Base-by-base conservation (phyloP, 2,329 filamentous ascomycete genomes). In the Phialemonium atrogriseum region DNA sequence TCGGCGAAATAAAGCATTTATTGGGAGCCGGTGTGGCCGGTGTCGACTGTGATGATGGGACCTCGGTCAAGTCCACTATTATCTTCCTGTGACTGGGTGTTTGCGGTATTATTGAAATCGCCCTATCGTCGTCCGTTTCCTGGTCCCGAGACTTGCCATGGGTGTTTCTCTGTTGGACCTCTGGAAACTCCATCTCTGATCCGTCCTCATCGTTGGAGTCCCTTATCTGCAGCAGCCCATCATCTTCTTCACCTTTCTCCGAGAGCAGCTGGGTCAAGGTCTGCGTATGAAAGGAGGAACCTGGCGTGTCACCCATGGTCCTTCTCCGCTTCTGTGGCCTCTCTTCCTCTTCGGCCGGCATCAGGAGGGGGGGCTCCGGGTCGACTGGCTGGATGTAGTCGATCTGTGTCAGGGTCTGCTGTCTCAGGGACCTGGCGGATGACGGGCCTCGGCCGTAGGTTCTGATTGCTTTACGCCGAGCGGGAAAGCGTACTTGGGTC, bases 41-140 rank as follows among this genome's bases (percentile, higher is more conserved):
- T 6, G 62, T 62, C 4, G 56, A 55, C 38, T 60, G 56, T 0
- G 66, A 68, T 1, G 63, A 65, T 2, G 64, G 64, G 6, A 68
- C 59, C 38, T 67, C 62, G 3, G 54, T 44, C 12, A 66, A 56
- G 36, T 66, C 58, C 2, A 52, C 43, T 21, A 51, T 53, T 21
- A 43, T 45, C 23, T 42, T 44, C 32, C 48, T 45, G 33, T 41
- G 27, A 12, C 47, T 47, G 0, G 64, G 65, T 5, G 65, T 69
- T 35, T 65, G 58, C 1, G 62, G 62, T 5, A 61, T 47, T n/a
- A 57, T 37, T 1, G 58, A 56, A 14, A 43, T 27, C 9, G 36
- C 36, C 19, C 36, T 41, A 15, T 33, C 25, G 11, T 25, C 21
- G 34, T 27, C 29, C 5, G 13, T 21, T 4, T 16, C 27, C 13